Percentiles rank a stretch among this genome's conserved stretches.
Conservation (phyloP, 2,329 filamentous ascomycete genomes). For the Microdochium nivale region DNA sequence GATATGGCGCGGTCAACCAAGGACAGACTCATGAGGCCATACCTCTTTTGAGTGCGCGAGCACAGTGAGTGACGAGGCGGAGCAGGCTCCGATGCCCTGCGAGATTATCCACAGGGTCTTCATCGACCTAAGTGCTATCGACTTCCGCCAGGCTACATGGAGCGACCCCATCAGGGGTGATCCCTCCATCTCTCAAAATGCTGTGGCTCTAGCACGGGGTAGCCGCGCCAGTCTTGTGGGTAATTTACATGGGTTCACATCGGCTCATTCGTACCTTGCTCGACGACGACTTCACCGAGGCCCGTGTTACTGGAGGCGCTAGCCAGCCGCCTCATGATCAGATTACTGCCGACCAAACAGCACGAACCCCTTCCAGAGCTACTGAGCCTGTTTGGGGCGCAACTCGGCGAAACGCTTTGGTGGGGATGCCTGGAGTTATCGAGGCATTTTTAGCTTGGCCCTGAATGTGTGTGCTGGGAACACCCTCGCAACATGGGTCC, state of each 20-base stretch:
- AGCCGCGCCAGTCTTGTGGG: not conserved
- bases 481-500: not conserved
- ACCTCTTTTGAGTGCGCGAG: no score
- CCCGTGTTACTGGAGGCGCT: not conserved
- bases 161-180: not conserved
- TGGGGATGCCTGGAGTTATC: not conserved
- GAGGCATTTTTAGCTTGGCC: not conserved
- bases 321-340: not conserved
- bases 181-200: not conserved
- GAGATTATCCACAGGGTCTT: not conserved
- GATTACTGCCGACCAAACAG: not conserved
- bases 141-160: not conserved
- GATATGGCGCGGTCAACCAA: not conserved
- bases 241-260: not conserved
- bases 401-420: not conserved
- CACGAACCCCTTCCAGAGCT: not conserved
- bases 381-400: not conserved
- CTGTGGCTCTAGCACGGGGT: not conserved
- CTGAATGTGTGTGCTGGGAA: not conserved
- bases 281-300: not conserved
- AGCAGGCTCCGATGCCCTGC: not conserved
- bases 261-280: not conserved
- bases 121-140: not conserved
- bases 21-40: not conserved
- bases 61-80: not conserved